phyloP scores from a whole-genome alignment of 108 stramenopile genomes.

The Cyclotella atomus region DNA sequence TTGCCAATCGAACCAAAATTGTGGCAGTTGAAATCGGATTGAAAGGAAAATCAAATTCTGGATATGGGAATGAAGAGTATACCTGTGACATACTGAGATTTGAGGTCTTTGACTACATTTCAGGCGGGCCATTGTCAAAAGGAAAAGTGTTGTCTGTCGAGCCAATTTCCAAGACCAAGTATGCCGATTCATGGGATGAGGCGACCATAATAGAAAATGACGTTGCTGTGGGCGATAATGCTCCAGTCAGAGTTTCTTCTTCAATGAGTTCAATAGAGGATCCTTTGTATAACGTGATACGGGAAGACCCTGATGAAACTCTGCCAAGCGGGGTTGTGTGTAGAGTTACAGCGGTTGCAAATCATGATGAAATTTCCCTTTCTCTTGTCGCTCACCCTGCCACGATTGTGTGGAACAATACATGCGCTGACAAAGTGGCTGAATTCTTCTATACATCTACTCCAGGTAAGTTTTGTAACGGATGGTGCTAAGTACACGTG shows the following conservation, averaged over 20 bases:
- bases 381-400: constrained; percentile 72
- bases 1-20: constrained; percentile 17
- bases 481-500: too few species aligned
- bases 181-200: not conserved
- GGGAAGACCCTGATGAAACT: constrained; percentile 26
- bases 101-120: constrained; percentile 50
- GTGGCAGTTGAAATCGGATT: constrained; percentile 39
- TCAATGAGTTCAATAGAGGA: constrained; percentile 1
- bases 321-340: constrained; percentile 69
- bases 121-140: constrained; percentile 6
- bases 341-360: constrained; percentile 53
- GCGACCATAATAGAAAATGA: not conserved
- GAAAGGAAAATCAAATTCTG: constrained; percentile 55
- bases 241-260: not conserved
- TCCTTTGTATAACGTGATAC: not conserved
- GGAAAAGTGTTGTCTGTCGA: constrained; percentile 38
- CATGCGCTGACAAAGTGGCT: constrained; percentile 62
- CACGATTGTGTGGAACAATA: constrained; percentile 75
- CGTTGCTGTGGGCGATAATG: not conserved
- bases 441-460: constrained; percentile 64
- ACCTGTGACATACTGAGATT: constrained; percentile 66
- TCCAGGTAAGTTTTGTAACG: constrained; percentile 7
- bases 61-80: constrained; percentile 59
- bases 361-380: constrained; percentile 47
- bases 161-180: constrained; percentile 6